Evolutionary conservation across 2,329 filamentous ascomycete species (phyloP), one percentile per base, ranked within the genome.

Genomic region (Metarhizium rileyi): DNA sequence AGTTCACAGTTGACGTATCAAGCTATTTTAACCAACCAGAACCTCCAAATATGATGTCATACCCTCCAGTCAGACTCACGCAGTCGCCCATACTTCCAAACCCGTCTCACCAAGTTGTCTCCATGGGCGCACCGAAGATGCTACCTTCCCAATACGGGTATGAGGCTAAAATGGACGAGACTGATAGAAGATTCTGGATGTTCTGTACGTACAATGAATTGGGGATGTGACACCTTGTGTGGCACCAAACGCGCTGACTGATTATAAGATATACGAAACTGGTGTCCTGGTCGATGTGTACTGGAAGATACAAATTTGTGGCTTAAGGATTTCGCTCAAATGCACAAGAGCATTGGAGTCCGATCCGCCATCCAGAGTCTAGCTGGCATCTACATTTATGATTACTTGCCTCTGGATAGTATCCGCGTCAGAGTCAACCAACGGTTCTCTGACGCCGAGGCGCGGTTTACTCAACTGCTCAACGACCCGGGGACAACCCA

Each of bases 241-340:
- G 6, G 18, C 9, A 4, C 16, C 10, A 10, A 43, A 16, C 22
- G 23, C 9, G 3, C 47, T 49, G 9, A 27, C 18, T 3, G 25
- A 28, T 4, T 26, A 48, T 14, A 9, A 70, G 68, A 70, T 51
- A 55, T 65, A 3, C 59, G 57, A 8, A 69, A 69, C 20, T 70
- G 68, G 68, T 70, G 68, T 33, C 65, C 68, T 1, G 68, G 68
- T 5, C 60, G 68, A 43, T 70, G 65, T 49, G 61, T 71, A 16
- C 55, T 70, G 3, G 51, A 52, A 6, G 62, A 59, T 14, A 69
- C 68, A 20, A 71, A 71, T 50, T 57, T 68, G 2, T 71, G 68
- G 68, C 54, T 70, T 16, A 61, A 59, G 9, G 66, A 71, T 40
- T 67, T 71, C 44, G 66, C 66, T 5, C 58, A 61, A n/a, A 68